Percentiles rank a stretch among this genome's conserved stretches.
These are phyloP conservation scores for Venustampulla echinocandica DNA, from an alignment of 495 filamentous ascomycete genomes.

Conservation along the genomic window DNA sequence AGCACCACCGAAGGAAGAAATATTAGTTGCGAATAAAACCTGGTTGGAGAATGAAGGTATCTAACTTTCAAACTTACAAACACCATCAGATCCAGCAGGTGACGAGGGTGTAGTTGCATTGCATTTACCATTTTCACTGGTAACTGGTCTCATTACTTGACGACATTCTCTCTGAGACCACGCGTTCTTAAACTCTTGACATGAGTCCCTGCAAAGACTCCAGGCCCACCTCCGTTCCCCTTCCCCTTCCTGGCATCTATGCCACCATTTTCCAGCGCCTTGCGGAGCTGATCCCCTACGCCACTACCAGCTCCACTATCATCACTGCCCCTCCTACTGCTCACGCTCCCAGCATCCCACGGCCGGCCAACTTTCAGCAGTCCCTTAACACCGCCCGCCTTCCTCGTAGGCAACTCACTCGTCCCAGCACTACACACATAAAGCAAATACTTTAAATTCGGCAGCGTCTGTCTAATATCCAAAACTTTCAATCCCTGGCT, in stretches of 20 bases:
- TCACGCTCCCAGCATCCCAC: conserved; percentile 19
- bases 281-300: conserved; percentile 33
- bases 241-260: background rate
- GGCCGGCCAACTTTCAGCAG: conserved; percentile 39
- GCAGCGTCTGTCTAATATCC: conserved; percentile 83
- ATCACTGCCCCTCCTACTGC: conserved; percentile 39
- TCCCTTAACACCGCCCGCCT: conserved; percentile 66
- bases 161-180: conserved; percentile 22
- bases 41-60: too few species aligned
- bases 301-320: conserved; percentile 33
- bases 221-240: conserved; percentile 4
- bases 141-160: too few species aligned
- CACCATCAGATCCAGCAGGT: too few species aligned
- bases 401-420: conserved; percentile 68
- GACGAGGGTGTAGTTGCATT: too few species aligned
- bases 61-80: too few species aligned
- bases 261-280: conserved; percentile 22
- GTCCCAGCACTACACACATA: conserved; percentile 74
- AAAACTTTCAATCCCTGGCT: conserved; percentile 65
- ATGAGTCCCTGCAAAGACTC: conserved; percentile 4
- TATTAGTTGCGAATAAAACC: too few species aligned
- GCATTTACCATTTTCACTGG: too few species aligned
- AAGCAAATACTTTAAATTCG: conserved; percentile 88
- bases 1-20: too few species aligned
- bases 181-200: conserved; percentile 18